Evolutionary conservation across 805 yeast species (phyloP).

Genomic region (Ogataea zsoltii): DNA sequence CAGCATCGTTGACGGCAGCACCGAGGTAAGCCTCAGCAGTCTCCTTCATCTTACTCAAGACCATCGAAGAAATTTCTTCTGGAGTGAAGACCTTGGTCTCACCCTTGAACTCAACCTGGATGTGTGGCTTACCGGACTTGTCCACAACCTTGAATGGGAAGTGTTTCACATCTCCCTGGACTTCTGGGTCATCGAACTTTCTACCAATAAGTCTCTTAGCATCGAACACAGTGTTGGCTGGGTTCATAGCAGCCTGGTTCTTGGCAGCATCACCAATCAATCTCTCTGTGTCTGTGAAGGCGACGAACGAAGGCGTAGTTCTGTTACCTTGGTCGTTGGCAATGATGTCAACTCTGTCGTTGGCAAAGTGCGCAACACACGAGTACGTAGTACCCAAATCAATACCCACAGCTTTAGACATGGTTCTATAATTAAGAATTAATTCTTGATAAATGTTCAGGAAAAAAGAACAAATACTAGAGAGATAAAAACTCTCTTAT

Average conservation of each 20-base stretch:
- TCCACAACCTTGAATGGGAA: constrained; percentile 88
- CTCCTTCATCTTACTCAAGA: constrained; percentile 63
- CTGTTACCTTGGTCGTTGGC: constrained; percentile 99
- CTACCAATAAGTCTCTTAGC: constrained; percentile 95
- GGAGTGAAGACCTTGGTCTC: constrained; percentile 90
- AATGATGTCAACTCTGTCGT: constrained; percentile 90
- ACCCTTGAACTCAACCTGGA: constrained; percentile 92
- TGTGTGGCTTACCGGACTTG: constrained; percentile 82
- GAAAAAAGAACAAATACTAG: neutral
- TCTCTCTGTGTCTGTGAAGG: constrained; percentile 91
- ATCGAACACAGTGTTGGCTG: constrained; percentile 85
- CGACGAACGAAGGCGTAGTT: constrained; percentile 95
- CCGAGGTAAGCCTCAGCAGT: constrained; percentile 62
- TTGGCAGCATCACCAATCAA: constrained; percentile 96
- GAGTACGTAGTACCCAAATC: constrained; percentile 91
- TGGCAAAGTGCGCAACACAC: constrained; percentile 93
- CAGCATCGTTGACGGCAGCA: constrained; percentile 63
- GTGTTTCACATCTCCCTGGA: constrained; percentile 82
- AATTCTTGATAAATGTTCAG: neutral
- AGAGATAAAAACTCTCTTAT: neutral
- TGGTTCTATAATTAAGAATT: constrained; percentile 15
- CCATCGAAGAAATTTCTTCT: constrained; percentile 93
- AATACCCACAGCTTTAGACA: constrained; percentile 65
- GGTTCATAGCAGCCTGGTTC: constrained; percentile 96
- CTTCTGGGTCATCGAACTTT: constrained; percentile 78